Evolutionary conservation across 1,139 yeast species (phyloP).

Genomic region (Blastobotrys proliferans): DNA sequence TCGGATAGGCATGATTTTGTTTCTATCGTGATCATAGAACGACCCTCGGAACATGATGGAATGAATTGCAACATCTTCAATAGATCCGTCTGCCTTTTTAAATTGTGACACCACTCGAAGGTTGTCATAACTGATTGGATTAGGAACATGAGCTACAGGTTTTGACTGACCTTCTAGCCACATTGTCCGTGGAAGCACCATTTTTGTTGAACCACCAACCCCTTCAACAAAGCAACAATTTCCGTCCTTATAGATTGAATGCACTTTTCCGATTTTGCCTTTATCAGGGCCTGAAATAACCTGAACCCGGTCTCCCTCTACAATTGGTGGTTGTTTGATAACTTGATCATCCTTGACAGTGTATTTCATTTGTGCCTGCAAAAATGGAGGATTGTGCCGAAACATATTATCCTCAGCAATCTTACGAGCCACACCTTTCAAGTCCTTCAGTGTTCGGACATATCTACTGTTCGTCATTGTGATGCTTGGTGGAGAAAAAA

Average conservation of each 20-base stretch:
- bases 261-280: conserved; percentile 65
- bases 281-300: conserved; percentile 63
- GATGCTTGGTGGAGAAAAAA: not conserved
- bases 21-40: conserved; percentile 72
- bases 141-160: conserved; percentile 58
- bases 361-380: conserved; percentile 22
- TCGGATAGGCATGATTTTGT: conserved; percentile 72
- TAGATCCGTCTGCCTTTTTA: conserved; percentile 52
- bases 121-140: conserved; percentile 57
- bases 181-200: conserved; percentile 60
- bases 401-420: conserved; percentile 21
- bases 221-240: conserved; percentile 54
- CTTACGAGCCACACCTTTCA: conserved; percentile 24
- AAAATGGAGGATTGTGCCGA: conserved; percentile 26
- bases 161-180: conserved; percentile 74
- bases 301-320: conserved; percentile 62
- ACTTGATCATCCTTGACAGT: conserved; percentile 25
- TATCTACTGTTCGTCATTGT: conserved; percentile 17
- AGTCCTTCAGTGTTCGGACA: conserved; percentile 19
- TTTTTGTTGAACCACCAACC: conserved; percentile 49
- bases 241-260: conserved; percentile 44
- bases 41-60: conserved; percentile 58
- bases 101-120: conserved; percentile 77
- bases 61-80: conserved; percentile 71
- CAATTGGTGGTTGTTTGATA: conserved; percentile 34